Evolutionary conservation across 1,139 yeast species (phyloP).

Genomic region (Williopsis jadinii): DNA sequence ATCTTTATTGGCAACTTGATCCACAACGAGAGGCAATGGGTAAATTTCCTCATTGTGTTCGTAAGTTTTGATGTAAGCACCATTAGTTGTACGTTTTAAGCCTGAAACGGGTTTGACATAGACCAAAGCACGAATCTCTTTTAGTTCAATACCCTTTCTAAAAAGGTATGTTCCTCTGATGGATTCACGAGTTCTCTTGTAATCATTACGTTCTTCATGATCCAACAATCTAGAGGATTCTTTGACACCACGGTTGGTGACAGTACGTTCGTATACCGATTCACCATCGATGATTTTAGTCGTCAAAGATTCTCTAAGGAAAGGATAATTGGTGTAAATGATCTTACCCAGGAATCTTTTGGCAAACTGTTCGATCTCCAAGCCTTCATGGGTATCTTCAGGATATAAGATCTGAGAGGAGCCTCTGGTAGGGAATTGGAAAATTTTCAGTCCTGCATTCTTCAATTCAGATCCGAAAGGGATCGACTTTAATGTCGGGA

Average conservation of each 20-base stretch:
- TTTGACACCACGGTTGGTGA: constrained; percentile 29
- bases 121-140: constrained; percentile 50
- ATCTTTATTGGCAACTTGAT: constrained; percentile 67
- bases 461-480: constrained; percentile 51
- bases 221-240: constrained; percentile 36
- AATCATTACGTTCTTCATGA: constrained; percentile 36
- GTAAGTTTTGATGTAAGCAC: constrained; percentile 72
- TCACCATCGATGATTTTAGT: constrained; percentile 54
- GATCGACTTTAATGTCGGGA: constrained; percentile 74
- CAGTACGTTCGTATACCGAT: constrained; percentile 38
- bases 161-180: constrained; percentile 35
- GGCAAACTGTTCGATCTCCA: constrained; percentile 44
- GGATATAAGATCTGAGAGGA: constrained; percentile 71
- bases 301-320: constrained; percentile 72
- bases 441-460: constrained; percentile 63
- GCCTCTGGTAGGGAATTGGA: constrained; percentile 79
- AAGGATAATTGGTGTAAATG: constrained; percentile 86
- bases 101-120: constrained; percentile 77
- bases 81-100: constrained; percentile 56
- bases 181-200: constrained; percentile 28
- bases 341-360: constrained; percentile 50
- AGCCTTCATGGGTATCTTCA: constrained; percentile 46
- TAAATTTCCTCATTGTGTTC: constrained; percentile 45
- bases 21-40: constrained; percentile 78
- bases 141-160: constrained; percentile 52